phyloP scores from a whole-genome alignment of 768 basidiomycete genomes.

The Mycena filopes region DNA sequence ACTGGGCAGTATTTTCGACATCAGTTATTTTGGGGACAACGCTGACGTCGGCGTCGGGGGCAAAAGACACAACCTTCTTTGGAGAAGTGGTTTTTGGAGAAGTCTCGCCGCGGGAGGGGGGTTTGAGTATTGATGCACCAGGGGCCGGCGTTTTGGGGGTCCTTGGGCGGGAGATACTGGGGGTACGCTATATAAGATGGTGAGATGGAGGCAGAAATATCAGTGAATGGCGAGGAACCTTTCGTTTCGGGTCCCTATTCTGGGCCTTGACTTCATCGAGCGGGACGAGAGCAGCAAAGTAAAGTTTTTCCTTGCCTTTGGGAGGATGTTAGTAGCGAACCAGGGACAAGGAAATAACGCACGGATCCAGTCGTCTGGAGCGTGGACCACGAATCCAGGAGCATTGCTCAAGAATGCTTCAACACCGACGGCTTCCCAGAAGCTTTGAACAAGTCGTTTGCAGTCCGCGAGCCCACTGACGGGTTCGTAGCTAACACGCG shows the following conservation, averaged over 20 bases:
- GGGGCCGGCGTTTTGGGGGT: not conserved
- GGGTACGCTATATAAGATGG: not conserved
- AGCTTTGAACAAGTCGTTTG: not conserved
- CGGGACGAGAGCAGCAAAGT: not conserved
- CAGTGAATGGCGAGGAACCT: not conserved
- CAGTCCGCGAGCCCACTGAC: not conserved
- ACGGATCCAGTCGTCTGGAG: slow-evolving; percentile 9
- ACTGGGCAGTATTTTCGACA: slow-evolving; percentile 11
- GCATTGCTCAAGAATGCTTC: not conserved
- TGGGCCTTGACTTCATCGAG: not conserved
- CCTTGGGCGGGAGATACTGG: not conserved
- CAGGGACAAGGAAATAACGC: not conserved
- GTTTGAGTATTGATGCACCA: not conserved
- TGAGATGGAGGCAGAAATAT: not conserved
- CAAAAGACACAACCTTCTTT: slow-evolving; percentile 11
- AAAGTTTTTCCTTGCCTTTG: not conserved
- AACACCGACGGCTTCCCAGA: slow-evolving; percentile 1
- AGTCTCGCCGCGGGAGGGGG: not conserved
- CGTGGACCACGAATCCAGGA: not conserved
- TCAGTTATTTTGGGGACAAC: not conserved
- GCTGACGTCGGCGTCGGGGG: not conserved
- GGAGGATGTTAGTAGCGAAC: not conserved
- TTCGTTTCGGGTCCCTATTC: slow-evolving; percentile 9
- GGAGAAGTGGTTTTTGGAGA: too few relatives aligned
- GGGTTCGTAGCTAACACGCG: slow-evolving; percentile 13